These are phyloP conservation scores for Colletotrichum sojae DNA, from an alignment of 2,329 filamentous ascomycete species.

Conservation along the genomic window DNA sequence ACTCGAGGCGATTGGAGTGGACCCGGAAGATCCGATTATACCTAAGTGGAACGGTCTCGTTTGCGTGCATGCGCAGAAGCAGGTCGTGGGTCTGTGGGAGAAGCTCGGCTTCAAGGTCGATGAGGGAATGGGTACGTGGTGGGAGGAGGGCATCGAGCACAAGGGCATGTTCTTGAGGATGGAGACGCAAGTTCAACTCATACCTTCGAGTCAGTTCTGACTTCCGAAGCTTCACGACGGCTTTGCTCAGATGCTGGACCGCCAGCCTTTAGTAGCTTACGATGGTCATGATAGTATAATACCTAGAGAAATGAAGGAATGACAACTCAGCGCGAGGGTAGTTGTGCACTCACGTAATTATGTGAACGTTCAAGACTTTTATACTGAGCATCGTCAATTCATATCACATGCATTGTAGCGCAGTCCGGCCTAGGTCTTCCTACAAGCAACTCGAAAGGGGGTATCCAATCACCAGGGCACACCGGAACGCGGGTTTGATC, in stretches of 20 bases:
- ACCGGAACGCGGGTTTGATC: constrained; percentile 44
- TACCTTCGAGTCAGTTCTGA: constrained; percentile 16
- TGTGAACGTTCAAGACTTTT: background rate
- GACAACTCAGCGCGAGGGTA: no score
- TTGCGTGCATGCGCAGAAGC: constrained; percentile 83
- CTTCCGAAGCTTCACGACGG: constrained; percentile 4
- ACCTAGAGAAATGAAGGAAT: background rate
- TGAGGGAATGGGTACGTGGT: constrained; percentile 81
- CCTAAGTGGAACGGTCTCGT: constrained; percentile 72
- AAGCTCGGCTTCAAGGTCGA: constrained; percentile 82
- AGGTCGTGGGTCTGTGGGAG: constrained; percentile 75
- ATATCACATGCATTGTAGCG: constrained; percentile 16
- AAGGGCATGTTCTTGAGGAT: constrained; percentile 82
- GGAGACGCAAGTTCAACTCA: constrained; percentile 44
- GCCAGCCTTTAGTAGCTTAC: background rate
- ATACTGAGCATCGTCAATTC: constrained; percentile 1
- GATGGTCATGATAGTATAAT: no score
- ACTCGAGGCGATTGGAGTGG: constrained; percentile 59
- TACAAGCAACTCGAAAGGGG: background rate
- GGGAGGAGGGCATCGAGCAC: constrained; percentile 87
- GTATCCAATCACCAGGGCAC: constrained; percentile 34
- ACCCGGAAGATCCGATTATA: constrained; percentile 53
- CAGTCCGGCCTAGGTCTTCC: background rate
- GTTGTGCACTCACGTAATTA: no score
- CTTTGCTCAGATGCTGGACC: background rate